phyloP scores from a whole-genome alignment of 768 basidiomycete species.

The Tylopilus rubrobrunneus region DNA sequence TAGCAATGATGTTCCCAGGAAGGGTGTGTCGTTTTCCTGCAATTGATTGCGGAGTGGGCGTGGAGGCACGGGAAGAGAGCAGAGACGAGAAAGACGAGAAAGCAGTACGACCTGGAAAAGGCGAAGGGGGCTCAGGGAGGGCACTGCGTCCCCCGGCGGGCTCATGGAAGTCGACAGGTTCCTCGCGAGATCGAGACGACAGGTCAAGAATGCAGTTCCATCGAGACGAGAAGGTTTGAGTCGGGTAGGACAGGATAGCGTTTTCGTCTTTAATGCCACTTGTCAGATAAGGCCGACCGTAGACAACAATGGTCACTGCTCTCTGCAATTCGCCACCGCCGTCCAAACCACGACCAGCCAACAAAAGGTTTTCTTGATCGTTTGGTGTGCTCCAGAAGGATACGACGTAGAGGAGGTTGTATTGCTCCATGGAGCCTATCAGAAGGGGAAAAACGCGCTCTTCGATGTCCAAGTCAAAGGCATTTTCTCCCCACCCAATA shows the following conservation, averaged over 20 bases:
- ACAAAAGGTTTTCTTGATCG: slow-evolving; percentile 40
- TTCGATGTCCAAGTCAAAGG: slow-evolving; percentile 31
- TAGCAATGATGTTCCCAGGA: slow-evolving; percentile 32
- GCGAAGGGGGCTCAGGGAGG: slow-evolving; percentile 75
- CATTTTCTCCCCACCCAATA: slow-evolving; percentile 46
- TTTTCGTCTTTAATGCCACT: slow-evolving; percentile 19
- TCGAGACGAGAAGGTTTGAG: slow-evolving; percentile 71
- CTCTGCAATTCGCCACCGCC: slow-evolving; percentile 53
- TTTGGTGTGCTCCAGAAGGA: slow-evolving; percentile 68
- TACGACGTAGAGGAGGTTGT: slow-evolving; percentile 88
- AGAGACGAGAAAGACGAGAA: slow-evolving; percentile 14
- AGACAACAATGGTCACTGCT: slow-evolving; percentile 75
- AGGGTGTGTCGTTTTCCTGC: slow-evolving; percentile 61
- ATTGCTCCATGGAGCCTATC: slow-evolving; percentile 74
- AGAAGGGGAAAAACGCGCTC: slow-evolving; percentile 63
- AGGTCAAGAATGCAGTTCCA: slow-evolving; percentile 93
- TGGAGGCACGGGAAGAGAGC: slow-evolving; percentile 25
- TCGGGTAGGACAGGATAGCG: slow-evolving; percentile 47
- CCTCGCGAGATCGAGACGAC: slow-evolving; percentile 32
- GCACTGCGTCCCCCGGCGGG: slow-evolving; percentile 32
- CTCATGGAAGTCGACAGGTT: slow-evolving; percentile 16
- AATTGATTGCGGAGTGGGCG: slow-evolving; percentile 32
- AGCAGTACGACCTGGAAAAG: slow-evolving; percentile 53
- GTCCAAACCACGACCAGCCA: slow-evolving; percentile 31
- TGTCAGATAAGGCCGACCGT: slow-evolving; percentile 62